Conservation (phyloP, 148 eudicot species). For the Rhododendron ovatum region DNA sequence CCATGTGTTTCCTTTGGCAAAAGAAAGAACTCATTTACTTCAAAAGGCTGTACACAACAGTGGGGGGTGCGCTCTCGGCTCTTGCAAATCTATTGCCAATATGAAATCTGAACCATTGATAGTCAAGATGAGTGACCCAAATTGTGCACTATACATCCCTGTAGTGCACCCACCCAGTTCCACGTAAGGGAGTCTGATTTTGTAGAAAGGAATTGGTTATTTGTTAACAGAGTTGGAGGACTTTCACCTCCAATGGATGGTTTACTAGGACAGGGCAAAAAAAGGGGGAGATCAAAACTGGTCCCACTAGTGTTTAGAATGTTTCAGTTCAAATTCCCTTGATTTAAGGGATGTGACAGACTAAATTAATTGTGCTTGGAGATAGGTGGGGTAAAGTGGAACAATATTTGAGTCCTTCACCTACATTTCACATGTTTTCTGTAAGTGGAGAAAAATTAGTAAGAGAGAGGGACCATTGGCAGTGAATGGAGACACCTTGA, state of each 20-base stretch:
- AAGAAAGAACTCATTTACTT: too few relatives aligned
- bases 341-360: neutral
- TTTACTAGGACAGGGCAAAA: neutral
- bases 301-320: neutral
- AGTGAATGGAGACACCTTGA: neutral
- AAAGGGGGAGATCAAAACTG: neutral
- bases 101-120: too few relatives aligned
- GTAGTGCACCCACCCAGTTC: too few relatives aligned
- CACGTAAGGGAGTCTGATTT: neutral
- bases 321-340: neutral
- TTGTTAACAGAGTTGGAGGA: neutral
- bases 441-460: neutral
- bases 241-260: neutral
- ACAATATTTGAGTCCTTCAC: neutral
- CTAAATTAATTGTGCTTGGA: neutral
- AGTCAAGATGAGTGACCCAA: too few relatives aligned
- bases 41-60: too few relatives aligned
- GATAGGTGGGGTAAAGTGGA: conserved; percentile 4
- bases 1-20: neutral
- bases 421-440: neutral
- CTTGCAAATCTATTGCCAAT: too few relatives aligned
- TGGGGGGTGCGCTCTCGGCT: too few relatives aligned
- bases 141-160: too few relatives aligned
- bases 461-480: neutral
- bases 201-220: neutral